These are phyloP conservation scores for Haplosporangium sp. DNA, from an alignment of 371 early-diverging fungal genomes.

Conservation along the genomic window DNA sequence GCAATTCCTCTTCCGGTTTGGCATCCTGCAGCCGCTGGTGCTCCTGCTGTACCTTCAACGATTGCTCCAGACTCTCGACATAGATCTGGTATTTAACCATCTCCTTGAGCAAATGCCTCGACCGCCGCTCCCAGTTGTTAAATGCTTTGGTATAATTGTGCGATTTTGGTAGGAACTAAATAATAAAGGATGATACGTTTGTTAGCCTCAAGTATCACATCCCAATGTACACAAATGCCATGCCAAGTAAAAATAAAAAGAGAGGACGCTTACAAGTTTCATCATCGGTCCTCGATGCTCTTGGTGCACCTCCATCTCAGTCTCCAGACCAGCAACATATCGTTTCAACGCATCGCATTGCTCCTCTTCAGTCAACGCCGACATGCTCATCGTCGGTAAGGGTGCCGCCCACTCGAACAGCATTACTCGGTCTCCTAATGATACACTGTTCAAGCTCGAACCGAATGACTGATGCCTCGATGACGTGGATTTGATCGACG, in stretches of 20 bases:
- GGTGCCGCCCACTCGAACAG: slow-evolving; percentile 34
- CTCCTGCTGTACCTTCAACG: slow-evolving; percentile 41
- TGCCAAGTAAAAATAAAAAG: not conserved
- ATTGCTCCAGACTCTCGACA: slow-evolving; percentile 76
- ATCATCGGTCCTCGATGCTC: slow-evolving; percentile 59
- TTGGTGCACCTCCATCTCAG: slow-evolving; percentile 64
- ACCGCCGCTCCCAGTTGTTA: slow-evolving; percentile 87
- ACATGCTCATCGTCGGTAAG: slow-evolving; percentile 25
- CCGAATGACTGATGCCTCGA: slow-evolving; percentile 12
- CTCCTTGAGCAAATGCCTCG: slow-evolving; percentile 85
- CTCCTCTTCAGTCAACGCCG: slow-evolving; percentile 33
- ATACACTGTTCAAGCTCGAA: slow-evolving; percentile 7
- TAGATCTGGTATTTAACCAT: slow-evolving; percentile 91
- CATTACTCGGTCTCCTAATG: slow-evolving; percentile 22
- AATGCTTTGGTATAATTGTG: slow-evolving; percentile 75
- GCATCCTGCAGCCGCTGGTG: not conserved
- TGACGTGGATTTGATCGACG: slow-evolving; percentile 41
- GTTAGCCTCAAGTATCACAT: not conserved
- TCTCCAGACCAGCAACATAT: slow-evolving; percentile 49
- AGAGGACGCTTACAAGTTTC: slow-evolving; percentile 46
- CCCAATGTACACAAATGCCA: not conserved
- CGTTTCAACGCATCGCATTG: slow-evolving; percentile 59
- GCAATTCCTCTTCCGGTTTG: slow-evolving; percentile 8
- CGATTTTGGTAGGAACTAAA: slow-evolving; percentile 67
- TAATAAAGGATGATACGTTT: slow-evolving; percentile 1